Base-by-base conservation (phyloP, 2,329 filamentous ascomycete species). In the Pseudocercospora fijiensis region DNA sequence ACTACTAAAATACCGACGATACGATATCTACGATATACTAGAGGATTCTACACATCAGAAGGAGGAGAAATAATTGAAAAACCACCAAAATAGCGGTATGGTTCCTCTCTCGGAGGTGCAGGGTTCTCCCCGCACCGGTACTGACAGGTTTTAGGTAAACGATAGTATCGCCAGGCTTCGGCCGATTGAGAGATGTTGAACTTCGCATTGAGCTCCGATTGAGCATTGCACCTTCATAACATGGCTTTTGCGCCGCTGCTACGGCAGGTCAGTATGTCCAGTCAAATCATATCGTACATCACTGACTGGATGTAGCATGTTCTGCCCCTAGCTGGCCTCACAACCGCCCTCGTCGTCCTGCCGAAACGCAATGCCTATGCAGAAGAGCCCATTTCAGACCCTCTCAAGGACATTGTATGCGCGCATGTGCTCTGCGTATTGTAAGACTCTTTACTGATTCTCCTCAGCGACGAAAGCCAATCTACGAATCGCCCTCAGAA, bases 401-500 rank as follows among this genome's bases (percentile, higher is more conserved):
- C 71, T 56, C 66, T 73, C 57, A 66, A 68, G 60, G 63, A 65
- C 51, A 71, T 75, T 61, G 70, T 74, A 70, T 24, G 72, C 61
- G 18, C 2, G 20, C 16, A 37, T 55, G 22, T 3, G 2, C 3
- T 16, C 8, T 24, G 41, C 8, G 8, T 16, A 4, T 16, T 13
- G 6, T 11, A n/a, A 16, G 9, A 69, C 1, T 11, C 9, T 9
- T 56, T 10, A 60, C 65, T 68, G 37, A 70, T 57, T 4, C 13
- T 8, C 3, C 41, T 45, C 57, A 75, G 75, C 75, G 74, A 71
- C 80, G 80, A 69, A 81, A 82, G 72, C 89, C 91, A 69, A 95
- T 96, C 80, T 96, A 96, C 84, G 90, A 94, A 79, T 79, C 82
- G 69, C 69, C 73, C 69, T 70, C 70, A 70, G 66, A 75, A 72